Percentiles rank a stretch among this genome's conserved stretches.
phyloP scores from a whole-genome alignment of 108 stramenopile species.

The Phaeodactylum tricornutum region DNA sequence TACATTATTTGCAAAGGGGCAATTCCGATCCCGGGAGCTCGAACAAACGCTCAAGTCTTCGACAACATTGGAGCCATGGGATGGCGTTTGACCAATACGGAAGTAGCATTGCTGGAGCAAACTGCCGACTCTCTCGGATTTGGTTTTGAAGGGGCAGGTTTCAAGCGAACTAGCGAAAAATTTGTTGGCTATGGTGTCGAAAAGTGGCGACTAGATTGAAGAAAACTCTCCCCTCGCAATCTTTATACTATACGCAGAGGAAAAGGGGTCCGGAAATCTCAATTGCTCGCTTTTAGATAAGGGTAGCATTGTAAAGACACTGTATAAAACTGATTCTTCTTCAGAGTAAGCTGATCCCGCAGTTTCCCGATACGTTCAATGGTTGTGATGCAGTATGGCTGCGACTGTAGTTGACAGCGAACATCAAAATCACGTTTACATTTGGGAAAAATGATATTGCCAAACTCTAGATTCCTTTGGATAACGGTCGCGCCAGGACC shows the following conservation, averaged over 20 bases:
- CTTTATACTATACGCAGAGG: background rate
- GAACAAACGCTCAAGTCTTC: slow-evolving; percentile 30
- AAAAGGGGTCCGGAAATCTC: no score
- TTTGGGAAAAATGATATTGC: no score
- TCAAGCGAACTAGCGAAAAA: slow-evolving; percentile 54
- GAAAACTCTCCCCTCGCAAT: background rate
- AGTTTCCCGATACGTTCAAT: no score
- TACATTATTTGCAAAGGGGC: slow-evolving; percentile 57
- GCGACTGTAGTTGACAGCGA: no score
- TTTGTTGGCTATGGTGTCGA: slow-evolving; percentile 66
- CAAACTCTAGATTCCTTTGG: no score
- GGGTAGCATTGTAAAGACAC: no score
- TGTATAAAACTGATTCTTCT: no score
- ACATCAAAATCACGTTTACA: no score
- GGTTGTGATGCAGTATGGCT: no score
- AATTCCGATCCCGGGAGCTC: slow-evolving; percentile 52
- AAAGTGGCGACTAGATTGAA: slow-evolving; percentile 35
- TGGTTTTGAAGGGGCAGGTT: slow-evolving; percentile 62
- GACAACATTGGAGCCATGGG: slow-evolving; percentile 54
- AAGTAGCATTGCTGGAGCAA: slow-evolving; percentile 36
- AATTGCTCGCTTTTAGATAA: no score
- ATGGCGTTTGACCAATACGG: slow-evolving; percentile 39
- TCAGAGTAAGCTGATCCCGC: no score
- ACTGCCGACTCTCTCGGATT: slow-evolving; percentile 33
- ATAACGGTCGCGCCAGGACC: no score